Base-by-base conservation (phyloP, 2,329 filamentous ascomycete species). In the Colletotrichum navitas region DNA sequence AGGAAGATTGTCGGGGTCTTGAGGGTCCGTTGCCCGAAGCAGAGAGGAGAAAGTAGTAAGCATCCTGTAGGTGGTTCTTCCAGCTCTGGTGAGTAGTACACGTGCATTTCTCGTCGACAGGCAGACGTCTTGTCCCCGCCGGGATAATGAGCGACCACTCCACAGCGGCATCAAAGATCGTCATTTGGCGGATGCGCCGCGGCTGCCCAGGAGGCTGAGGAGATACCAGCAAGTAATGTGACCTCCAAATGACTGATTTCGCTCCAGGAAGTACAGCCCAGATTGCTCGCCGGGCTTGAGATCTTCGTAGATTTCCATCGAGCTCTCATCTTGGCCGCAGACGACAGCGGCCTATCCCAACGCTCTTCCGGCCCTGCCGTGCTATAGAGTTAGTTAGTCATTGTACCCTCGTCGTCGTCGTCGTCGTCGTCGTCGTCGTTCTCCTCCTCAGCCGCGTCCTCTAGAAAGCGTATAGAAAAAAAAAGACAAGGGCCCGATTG, bases 101-200 rank as follows among this genome's bases (percentile, higher is more conserved):
- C 34, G 12, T 39, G 16, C 47, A 56, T 68, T 45, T 45, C 21
- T 11, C 21, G n/a, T 60, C 63, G 65, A 68, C 64, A 63, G 59
- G 29, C 49, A 21, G 43, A n/a, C 54, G 5, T 49, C 11, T 58
- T 29, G 21, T 49, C 45, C 62, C 65, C 59, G 45, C 63, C 72
- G 68, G 64, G 62, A 66, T 47, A 72, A 73, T 74, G 63, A 68
- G 59, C 72, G 61, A 24, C 65, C 58, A 70, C 69, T 72, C 72
- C 72, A 66, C 61, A 66, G 65, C 56, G 49, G 52, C 63, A 61
- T 58, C 45, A 72, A 62, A 73, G 72, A 73, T 74, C 72, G 65
- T 74, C 72, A 70, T 73, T 74, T 74, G 72, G 66, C 72, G 73
- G 69, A 69, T 74, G 65, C 69, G 69, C 61, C 65, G 58, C 65